Evolutionary conservation across 768 basidiomycete genomes (phyloP), one percentile per base, ranked within the genome.

Genomic region (Boletus subparvulus): DNA sequence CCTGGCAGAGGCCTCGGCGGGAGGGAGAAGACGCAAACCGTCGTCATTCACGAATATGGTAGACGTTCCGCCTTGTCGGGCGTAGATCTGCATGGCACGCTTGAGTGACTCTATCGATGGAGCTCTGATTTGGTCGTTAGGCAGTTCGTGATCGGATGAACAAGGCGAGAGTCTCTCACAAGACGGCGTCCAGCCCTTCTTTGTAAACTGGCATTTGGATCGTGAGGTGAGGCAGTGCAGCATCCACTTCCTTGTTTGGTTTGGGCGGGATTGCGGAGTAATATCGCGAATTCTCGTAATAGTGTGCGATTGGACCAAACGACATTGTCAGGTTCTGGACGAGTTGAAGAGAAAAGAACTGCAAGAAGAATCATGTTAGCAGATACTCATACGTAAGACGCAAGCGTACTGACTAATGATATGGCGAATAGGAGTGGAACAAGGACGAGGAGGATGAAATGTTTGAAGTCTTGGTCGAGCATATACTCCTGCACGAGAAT

Each of bases 1-100:
- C 43, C 85, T 78, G 21, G 72, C 70, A 7, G 78, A 75, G 12
- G 76, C 78, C 1, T 83, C 82, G 7, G 71, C 72, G 14, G 74
- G 72, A 19, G 76, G 72, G 41, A 84, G 68, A 30, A 81, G 69
- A 47, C 83, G 81, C 59, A 86, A 68, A 58, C 85, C 85, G 60
- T 86, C 85, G 54, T 86, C 85, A 56, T 83, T 85, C 47, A 86
- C 73, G 58, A 86, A 75, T 60, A 85, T 83, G 17, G 76, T 76
- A 50, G 79, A 80, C 0, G 79, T 78, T 3, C 85, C 85, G n/a
- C 84, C 85, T 61, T 86, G 84, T 5, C 83, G 77, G 32, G 85
- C 85, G 61, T 85, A 84, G 13, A 83, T 84, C 61, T 81, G 80
- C 75, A 85, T 83, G 8, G 83, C 82, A 68, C 75, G 77, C 63